These are phyloP conservation scores for Trichosporon coremiiforme DNA, from an alignment of 1,284 basidiomycete species.

Conservation along the genomic window DNA sequence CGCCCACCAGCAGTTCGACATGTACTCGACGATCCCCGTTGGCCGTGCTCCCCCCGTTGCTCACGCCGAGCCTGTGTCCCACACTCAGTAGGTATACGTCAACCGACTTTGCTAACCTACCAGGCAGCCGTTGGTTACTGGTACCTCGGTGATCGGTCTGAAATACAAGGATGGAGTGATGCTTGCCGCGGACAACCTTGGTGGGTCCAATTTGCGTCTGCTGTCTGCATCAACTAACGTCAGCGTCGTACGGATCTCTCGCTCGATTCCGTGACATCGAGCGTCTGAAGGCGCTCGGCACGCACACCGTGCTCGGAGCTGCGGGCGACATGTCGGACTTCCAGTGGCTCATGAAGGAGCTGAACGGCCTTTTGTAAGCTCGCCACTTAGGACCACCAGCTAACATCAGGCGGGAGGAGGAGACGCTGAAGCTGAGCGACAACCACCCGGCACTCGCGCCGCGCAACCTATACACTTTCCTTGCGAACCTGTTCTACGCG, in stretches of 20 bases:
- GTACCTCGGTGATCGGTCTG: constrained; percentile 90
- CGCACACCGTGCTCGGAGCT: constrained; percentile 82
- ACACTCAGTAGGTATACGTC: constrained; percentile 39
- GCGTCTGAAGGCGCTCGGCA: constrained; percentile 80
- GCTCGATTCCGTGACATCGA: constrained; percentile 95
- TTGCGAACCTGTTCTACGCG: constrained; percentile 87
- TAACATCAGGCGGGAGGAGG: constrained; percentile 66
- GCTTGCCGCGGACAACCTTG: constrained; percentile 98
- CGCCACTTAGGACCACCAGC: neutral
- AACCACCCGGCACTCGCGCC: constrained; percentile 79
- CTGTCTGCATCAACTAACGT: no score
- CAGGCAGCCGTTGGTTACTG: constrained; percentile 94
- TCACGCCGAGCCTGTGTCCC: constrained; percentile 31
- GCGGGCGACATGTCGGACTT: constrained; percentile 98
- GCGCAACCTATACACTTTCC: constrained; percentile 88
- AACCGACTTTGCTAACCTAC: neutral
- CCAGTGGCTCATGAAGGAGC: constrained; percentile 82
- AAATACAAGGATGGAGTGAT: constrained; percentile 96
- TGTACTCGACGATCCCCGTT: constrained; percentile 45
- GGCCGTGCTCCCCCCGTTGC: constrained; percentile 23
- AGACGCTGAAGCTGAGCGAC: constrained; percentile 65
- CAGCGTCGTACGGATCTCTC: constrained; percentile 95
- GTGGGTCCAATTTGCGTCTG: constrained; percentile 57
- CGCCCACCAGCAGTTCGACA: constrained; percentile 49
- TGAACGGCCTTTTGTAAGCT: constrained; percentile 50